Base-by-base conservation (phyloP, 2,329 filamentous ascomycete genomes). In the Verticillium klebahnii region DNA sequence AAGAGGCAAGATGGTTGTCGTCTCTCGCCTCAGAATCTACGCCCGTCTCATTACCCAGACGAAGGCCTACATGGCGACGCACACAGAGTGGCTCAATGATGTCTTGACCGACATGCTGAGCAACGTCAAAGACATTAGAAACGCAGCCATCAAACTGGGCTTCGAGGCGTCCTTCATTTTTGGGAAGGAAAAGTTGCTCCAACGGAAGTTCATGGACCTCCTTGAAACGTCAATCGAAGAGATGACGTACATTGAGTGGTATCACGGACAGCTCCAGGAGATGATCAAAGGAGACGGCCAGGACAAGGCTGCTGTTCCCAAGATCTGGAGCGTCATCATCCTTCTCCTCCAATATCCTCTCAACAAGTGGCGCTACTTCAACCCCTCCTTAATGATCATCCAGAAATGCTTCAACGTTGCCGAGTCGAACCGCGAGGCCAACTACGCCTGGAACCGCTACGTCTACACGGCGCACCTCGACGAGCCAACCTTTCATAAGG, bases 261-360 rank as follows among this genome's bases (percentile, higher is more conserved):
- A 94, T 67, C 84, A 85, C 50, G 80, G 84, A 23, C 84, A 86
- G 36, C 79, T 98, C 60, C 84, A 83, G 61, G 79, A 81, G 12
- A 91, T 95, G 87, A 81, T 89, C 31, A 84, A 87, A 65, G 45
- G 45, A 12, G 45, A 50, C 9, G n/a, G 39, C 31, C 25, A 45
- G 31, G 81, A 84, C 57, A 87, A 82, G 65, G 74, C 81, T 0
- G 81, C 86, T 45, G 93, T 96, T 0, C 93, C 95, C 6, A 90
- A 93, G 66, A 91, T 98, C 25, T 98, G 94, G 94, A 90, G 90
- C 62, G 85, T 92, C 39, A 80, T 96, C 2, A 86, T 94, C 7
- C 82, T 97, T 2, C 86, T 97, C 61, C 79, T 97, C 57, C 87
- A 90, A 76, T 86, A 76, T 74, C 87, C 73, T 66, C 81, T 79